phyloP scores from a whole-genome alignment of 2,329 filamentous ascomycete genomes.

The Xylaria arbuscula region DNA sequence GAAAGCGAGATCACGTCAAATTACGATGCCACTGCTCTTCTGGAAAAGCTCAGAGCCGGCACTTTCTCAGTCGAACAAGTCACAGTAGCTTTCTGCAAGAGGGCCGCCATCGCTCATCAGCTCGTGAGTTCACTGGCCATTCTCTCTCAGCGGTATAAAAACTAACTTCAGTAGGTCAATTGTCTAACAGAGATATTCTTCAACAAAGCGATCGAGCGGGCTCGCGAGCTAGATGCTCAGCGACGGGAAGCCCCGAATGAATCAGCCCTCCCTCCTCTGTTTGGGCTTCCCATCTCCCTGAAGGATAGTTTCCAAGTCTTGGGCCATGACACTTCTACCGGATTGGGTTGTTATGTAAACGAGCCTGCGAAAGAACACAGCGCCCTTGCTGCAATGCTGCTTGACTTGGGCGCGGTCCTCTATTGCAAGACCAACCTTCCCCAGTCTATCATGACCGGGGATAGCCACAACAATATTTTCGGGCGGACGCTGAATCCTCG shows the following conservation, averaged over 20 bases:
- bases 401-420: conserved; percentile 59
- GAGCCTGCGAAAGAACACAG: conserved; percentile 36
- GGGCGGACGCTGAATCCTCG: conserved; percentile 55
- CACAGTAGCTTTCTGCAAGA: conserved; percentile 56
- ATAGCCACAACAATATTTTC: conserved; percentile 56
- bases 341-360: conserved; percentile 37
- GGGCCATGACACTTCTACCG: conserved; percentile 40
- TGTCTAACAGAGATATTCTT: conserved; percentile 60
- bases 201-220: conserved; percentile 55
- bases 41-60: conserved; percentile 26
- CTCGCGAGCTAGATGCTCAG: conserved; percentile 55
- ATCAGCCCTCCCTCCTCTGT: conserved; percentile 64
- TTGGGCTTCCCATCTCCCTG: conserved; percentile 67
- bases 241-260: conserved; percentile 42
- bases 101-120: conserved; percentile 59
- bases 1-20: conserved; percentile 37
- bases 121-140: conserved; percentile 38
- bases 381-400: conserved; percentile 56
- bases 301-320: conserved; percentile 52
- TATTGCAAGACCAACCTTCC: conserved; percentile 67
- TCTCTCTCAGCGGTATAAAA: no score
- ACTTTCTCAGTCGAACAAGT: conserved; percentile 49
- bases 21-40: conserved; percentile 34
- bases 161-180: conserved; percentile 42
- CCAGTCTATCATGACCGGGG: conserved; percentile 61